Evolutionary conservation across 331 rosid species (phyloP).

Genomic region (Ulmus americana): DNA sequence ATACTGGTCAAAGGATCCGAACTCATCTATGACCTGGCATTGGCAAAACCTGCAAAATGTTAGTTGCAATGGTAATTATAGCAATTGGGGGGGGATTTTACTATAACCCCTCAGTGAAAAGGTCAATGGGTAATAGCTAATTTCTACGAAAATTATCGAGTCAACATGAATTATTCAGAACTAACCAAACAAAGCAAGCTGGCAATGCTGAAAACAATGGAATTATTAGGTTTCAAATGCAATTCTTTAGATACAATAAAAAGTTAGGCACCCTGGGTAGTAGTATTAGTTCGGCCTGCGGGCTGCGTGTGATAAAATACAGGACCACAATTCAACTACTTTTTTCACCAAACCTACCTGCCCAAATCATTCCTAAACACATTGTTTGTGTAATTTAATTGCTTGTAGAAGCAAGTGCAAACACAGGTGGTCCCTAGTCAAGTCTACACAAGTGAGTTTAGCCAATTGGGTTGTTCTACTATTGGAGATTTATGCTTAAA

Average conservation of each 20-base stretch:
- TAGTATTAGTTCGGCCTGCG: slow-evolving; percentile 35
- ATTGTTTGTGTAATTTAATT: slow-evolving; percentile 18
- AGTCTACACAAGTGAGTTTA: neutral
- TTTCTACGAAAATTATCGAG: slow-evolving; percentile 28
- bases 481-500: slow-evolving; percentile 21
- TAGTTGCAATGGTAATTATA: slow-evolving; percentile 39
- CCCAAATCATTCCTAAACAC: slow-evolving; percentile 22
- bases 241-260: slow-evolving; percentile 27
- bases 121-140: slow-evolving; percentile 20
- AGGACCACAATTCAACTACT: slow-evolving; percentile 40
- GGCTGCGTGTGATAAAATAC: slow-evolving; percentile 34
- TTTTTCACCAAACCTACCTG: slow-evolving; percentile 28
- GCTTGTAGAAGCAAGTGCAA: slow-evolving; percentile 12
- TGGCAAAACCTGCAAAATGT: slow-evolving; percentile 60
- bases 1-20: slow-evolving; percentile 54
- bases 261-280: slow-evolving; percentile 18
- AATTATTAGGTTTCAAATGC: slow-evolving; percentile 39
- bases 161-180: slow-evolving; percentile 26
- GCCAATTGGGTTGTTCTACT: neutral
- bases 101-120: slow-evolving; percentile 24
- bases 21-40: slow-evolving; percentile 63
- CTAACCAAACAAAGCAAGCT: slow-evolving; percentile 38
- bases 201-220: slow-evolving; percentile 36
- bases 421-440: slow-evolving; percentile 13
- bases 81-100: slow-evolving; percentile 23